A percentile compares a stretch with the other conserved stretches of the same genome.
phyloP scores from a whole-genome alignment of 179 eudicot genomes.

The Camellia oleifera region DNA sequence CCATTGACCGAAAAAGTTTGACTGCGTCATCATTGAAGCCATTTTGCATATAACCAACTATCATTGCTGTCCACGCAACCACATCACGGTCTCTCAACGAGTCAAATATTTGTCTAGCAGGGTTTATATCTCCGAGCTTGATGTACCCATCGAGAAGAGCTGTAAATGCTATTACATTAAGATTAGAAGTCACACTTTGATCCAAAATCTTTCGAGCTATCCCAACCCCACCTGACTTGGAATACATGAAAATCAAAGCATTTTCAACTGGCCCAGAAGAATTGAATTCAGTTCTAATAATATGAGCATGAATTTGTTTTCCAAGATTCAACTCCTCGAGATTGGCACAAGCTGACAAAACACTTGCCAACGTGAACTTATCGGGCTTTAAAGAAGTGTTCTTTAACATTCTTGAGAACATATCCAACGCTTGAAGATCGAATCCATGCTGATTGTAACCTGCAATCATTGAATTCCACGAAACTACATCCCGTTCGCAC shows the following conservation, averaged over 20 bases:
- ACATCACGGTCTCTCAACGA: conserved; percentile 42
- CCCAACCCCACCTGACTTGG: conserved; percentile 44
- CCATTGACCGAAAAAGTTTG: conserved; percentile 42
- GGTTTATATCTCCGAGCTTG: conserved; percentile 45
- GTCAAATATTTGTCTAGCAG: conserved; percentile 55
- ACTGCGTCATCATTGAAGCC: conserved; percentile 46
- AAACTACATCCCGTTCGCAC: conserved; percentile 48
- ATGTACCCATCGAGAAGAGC: conserved; percentile 52
- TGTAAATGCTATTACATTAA: conserved; percentile 53
- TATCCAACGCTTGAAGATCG: conserved; percentile 37
- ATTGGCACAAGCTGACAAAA: conserved; percentile 40
- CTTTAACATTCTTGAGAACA: conserved; percentile 25
- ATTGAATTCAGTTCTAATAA: conserved; percentile 36
- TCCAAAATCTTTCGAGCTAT: conserved; percentile 40
- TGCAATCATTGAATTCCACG: conserved; percentile 60
- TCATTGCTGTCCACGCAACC: conserved; percentile 60
- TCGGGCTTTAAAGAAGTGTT: conserved; percentile 29
- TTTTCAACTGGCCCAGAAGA: conserved; percentile 46
- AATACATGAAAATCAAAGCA: conserved; percentile 56
- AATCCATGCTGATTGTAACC: conserved; percentile 41
- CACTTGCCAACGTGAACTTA: conserved; percentile 30
- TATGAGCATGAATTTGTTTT: conserved; percentile 32
- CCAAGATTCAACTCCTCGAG: conserved; percentile 27
- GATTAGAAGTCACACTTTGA: conserved; percentile 31
- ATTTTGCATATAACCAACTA: conserved; percentile 55